Conservation (phyloP, 345 rosid genomes). For the Salix arbutifolia region DNA sequence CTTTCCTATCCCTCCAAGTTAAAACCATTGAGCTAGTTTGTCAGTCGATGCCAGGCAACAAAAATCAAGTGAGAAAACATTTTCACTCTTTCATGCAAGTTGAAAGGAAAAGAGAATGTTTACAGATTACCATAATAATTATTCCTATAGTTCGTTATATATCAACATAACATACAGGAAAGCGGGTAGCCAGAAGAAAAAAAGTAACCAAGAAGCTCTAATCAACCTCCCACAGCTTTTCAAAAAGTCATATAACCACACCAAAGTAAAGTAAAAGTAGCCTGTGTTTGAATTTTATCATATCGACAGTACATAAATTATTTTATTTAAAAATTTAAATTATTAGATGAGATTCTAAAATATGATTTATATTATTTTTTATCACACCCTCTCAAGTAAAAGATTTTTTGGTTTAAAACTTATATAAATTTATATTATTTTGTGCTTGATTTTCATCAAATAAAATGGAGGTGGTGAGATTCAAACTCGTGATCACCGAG, state of each 20-base stretch:
- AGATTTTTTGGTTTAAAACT: no score
- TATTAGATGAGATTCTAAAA: no score
- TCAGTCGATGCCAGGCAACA: neutral
- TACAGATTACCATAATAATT: neutral
- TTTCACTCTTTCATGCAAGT: neutral
- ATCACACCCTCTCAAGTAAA: no score
- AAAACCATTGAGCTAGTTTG: neutral
- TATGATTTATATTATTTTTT: no score
- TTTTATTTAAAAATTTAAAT: no score
- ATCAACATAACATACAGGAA: neutral
- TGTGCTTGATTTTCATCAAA: no score
- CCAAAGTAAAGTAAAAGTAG: conserved; percentile 11
- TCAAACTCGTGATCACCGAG: no score
- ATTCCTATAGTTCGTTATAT: neutral
- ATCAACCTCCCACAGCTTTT: conserved; percentile 27
- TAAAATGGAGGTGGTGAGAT: no score
- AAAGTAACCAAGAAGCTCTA: conserved; percentile 11
- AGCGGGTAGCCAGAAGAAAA: conserved; percentile 2
- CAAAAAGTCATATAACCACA: conserved; percentile 15
- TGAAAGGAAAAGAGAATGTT: neutral
- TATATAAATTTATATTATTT: accelerated
- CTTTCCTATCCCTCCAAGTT: neutral
- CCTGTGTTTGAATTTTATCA: conserved; percentile 10
- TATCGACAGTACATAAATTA: no score
- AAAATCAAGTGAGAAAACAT: neutral